These are phyloP conservation scores for Malassezia nana DNA, from an alignment of 1,284 basidiomycete genomes.

Conservation along the genomic window DNA sequence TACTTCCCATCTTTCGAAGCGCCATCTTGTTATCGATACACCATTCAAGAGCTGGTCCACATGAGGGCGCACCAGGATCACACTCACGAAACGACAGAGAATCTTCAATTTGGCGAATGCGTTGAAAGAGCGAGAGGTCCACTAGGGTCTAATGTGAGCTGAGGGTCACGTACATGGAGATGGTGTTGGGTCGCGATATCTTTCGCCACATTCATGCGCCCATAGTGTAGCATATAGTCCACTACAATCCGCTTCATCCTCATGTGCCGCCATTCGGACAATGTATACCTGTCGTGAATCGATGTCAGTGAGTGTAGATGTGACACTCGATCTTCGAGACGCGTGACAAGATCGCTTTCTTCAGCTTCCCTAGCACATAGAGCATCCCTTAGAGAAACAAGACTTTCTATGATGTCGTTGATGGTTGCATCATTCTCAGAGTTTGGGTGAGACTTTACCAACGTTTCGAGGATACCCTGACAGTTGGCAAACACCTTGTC, in stretches of 20 bases:
- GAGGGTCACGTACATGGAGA: not conserved
- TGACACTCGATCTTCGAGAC: not conserved
- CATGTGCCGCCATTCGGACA: conserved; percentile 59
- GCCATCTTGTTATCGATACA: conserved; percentile 90
- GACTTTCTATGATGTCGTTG: not conserved
- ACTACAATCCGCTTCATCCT: conserved; percentile 80
- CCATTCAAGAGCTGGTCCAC: conserved; percentile 81
- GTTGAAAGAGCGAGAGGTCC: conserved; percentile 65
- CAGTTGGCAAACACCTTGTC: conserved; percentile 28
- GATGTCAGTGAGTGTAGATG: conserved; percentile 6
- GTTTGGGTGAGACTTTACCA: not conserved
- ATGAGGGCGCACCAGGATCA: conserved; percentile 55
- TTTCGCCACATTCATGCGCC: conserved; percentile 39
- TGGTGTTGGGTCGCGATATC: conserved; percentile 17
- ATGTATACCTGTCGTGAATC: conserved; percentile 4
- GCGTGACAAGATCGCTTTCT: not conserved
- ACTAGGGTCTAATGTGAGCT: conserved; percentile 50
- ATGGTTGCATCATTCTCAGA: not conserved
- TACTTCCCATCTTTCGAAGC: conserved; percentile 66
- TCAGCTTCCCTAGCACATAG: not conserved
- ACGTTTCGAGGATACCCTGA: conserved; percentile 13
- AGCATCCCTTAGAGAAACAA: not conserved
- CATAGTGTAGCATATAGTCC: conserved; percentile 74
- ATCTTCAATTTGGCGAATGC: conserved; percentile 72
- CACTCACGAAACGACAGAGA: conserved; percentile 53